Percentiles rank a stretch among this genome's conserved stretches.
Evolutionary conservation across 2,329 filamentous ascomycete species (phyloP).

Genomic region (Whalleya microplaca): DNA sequence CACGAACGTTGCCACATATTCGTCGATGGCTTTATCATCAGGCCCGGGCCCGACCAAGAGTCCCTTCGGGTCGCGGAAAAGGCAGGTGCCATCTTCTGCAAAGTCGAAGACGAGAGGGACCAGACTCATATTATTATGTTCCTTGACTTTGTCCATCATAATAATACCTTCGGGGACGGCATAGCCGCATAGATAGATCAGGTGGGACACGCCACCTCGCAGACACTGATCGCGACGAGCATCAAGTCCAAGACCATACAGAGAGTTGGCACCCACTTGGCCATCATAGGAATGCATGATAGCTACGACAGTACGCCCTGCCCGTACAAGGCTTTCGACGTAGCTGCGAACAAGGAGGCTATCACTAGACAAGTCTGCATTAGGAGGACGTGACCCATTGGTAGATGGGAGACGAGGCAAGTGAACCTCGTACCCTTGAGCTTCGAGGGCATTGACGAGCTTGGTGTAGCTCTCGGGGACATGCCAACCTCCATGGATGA

Average conservation of each 20-base stretch:
- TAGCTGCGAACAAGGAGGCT: conserved; percentile 22
- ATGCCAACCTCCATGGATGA: conserved; percentile 13
- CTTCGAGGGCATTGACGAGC: conserved; percentile 6
- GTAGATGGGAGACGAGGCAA: conserved; percentile 7
- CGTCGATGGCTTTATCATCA: conserved; percentile 10
- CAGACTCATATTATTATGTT: conserved; percentile 1
- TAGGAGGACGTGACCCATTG: conserved; percentile 26
- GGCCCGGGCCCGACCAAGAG: conserved; percentile 1
- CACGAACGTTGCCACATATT: conserved; percentile 3
- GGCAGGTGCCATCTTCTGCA: conserved; percentile 8
- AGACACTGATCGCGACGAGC: conserved; percentile 10
- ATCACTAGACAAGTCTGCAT: conserved; percentile 24
- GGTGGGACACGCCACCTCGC: conserved; percentile 26
- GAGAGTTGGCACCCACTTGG: conserved; percentile 29
- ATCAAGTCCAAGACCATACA: conserved; percentile 19
- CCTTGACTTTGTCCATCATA: conserved; percentile 7
- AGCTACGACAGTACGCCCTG: conserved; percentile 21
- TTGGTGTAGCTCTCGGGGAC: conserved; percentile 10
- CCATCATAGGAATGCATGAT: conserved; percentile 34
- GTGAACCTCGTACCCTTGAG: conserved; percentile 12
- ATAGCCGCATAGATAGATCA: conserved; percentile 28
- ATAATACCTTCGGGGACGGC: conserved; percentile 7
- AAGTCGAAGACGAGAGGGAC: conserved; percentile 14
- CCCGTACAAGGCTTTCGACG: conserved; percentile 21
- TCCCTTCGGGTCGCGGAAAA: conserved; percentile 2